Evolutionary conservation across 1,284 basidiomycete genomes (phyloP), one percentile per base, ranked within the genome.

Genomic region (Peniophora sp.): DNA sequence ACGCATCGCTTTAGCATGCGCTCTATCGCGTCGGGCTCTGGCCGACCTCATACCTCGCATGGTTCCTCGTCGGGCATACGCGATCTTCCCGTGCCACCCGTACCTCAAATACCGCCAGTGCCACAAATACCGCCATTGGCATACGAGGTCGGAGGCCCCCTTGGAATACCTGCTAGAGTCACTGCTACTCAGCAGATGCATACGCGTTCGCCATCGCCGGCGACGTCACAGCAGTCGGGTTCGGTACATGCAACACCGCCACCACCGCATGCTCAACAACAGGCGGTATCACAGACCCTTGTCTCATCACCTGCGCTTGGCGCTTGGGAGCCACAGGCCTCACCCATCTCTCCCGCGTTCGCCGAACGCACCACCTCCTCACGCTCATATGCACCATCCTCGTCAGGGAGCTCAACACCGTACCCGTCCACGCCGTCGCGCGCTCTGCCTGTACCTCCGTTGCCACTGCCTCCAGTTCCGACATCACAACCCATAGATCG

Each of bases 31-130:
- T 45, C 51, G 36, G 14, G 22, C 34, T 25, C 2, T 5, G n/a
- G 19, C 8, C 38, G 38, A n/a, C n/a, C 38, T 5, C 38, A 24
- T 5, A 45, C 54, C 12, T 39, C 47, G 12, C 19, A 25, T 24
- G 43, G 19, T 11, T 11, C 11, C 23, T 6, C 45, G 6, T 45
- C 24, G 12, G 41, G 52, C 46, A 50, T n/a, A 48, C 57, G 57
- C n/a, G 56, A 58, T 3, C 25, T 58, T 3, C 56, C 56, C 3
- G 19, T 49, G 1, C 55, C 52, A 6, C 56, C 53, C 9, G 19
- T 52, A n/a, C 53, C 51, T 12, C 2, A n/a, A 41, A 41, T 17
- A 17, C 38, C 38, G 38, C 19, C 16, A n/a, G 19, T 41, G 16
- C 16, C 38, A 16, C 38, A 41, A 16, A 20, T n/a, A n/a, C n/a